A percentile compares a stretch with the other conserved stretches of the same genome.
phyloP scores from a whole-genome alignment of 345 rosid genomes.

The Linum lewisii region DNA sequence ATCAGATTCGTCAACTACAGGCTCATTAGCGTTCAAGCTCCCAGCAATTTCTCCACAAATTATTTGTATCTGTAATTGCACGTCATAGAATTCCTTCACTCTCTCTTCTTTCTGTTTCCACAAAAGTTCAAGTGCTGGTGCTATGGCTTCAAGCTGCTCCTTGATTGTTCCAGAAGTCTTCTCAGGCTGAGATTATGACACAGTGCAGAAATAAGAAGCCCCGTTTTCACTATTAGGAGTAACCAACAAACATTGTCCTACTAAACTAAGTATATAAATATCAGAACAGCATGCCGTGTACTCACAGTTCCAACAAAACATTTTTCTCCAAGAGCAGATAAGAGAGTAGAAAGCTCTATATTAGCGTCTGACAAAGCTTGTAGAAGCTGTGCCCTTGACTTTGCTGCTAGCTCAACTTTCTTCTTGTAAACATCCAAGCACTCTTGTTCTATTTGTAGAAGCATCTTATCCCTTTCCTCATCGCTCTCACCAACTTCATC shows the following conservation, averaged over 20 bases:
- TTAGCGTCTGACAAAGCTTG: conserved; percentile 80
- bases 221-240: conserved; percentile 2
- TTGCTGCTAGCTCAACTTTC: conserved; percentile 83
- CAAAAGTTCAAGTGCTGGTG: conserved; percentile 81
- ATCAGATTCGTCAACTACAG: conserved; percentile 74
- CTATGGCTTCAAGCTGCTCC: conserved; percentile 89
- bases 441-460: conserved; percentile 87
- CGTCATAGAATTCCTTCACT: conserved; percentile 58
- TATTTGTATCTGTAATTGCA: conserved; percentile 78
- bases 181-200: conserved; percentile 51
- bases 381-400: conserved; percentile 79
- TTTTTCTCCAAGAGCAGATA: conserved; percentile 80
- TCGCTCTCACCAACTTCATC: conserved; percentile 98
- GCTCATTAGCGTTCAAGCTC: conserved; percentile 37
- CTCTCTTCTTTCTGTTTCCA: conserved; percentile 94
- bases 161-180: conserved; percentile 76
- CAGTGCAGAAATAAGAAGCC: conserved; percentile 12
- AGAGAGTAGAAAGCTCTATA: conserved; percentile 64
- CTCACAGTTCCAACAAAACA: conserved; percentile 56
- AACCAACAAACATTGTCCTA: too few species aligned
- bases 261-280: background rate
- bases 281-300: conserved; percentile 5
- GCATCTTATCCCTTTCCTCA: conserved; percentile 87
- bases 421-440: conserved; percentile 89
- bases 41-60: conserved; percentile 86